These are phyloP conservation scores for Wickerhamiella sergipiensis DNA, from an alignment of 805 yeast genomes.

Conservation along the genomic window DNA sequence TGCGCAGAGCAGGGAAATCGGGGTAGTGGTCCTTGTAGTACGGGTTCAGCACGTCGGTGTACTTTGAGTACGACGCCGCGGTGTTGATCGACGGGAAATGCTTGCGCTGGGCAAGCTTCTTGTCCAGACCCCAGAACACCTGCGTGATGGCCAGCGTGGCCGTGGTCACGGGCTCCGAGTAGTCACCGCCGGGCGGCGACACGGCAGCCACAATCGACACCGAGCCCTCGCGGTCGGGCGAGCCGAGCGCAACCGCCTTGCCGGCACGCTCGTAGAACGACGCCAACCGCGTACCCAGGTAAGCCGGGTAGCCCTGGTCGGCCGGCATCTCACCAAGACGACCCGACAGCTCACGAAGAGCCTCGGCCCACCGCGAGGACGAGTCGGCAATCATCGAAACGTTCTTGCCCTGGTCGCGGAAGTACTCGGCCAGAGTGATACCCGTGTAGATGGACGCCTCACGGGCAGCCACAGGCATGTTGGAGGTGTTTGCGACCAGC, in stretches of 20 bases:
- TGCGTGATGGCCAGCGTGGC: constrained; percentile 99
- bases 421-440: constrained; percentile 95
- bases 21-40: constrained; percentile 79
- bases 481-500: constrained; percentile 94
- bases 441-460: constrained; percentile 99
- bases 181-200: constrained; percentile 99
- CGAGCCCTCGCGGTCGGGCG: constrained; percentile 92
- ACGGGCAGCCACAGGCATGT: constrained; percentile 99
- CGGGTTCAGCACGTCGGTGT: constrained; percentile 73
- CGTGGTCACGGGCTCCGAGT: constrained; percentile 98
- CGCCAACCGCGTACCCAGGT: constrained; percentile 95
- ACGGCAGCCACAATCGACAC: constrained; percentile 99
- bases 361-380: constrained; percentile 99
- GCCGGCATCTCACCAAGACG: constrained; percentile 99
- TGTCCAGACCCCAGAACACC: constrained; percentile 99
- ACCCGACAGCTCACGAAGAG: constrained; percentile 98
- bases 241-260: constrained; percentile 85
- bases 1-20: constrained; percentile 82
- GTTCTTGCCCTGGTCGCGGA: constrained; percentile 99
- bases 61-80: constrained; percentile 90
- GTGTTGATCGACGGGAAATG: constrained; percentile 99
- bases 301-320: constrained; percentile 99
- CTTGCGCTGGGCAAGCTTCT: constrained; percentile 97
- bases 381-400: constrained; percentile 99
- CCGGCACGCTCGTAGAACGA: constrained; percentile 99